Evolutionary conservation across 495 filamentous ascomycete genomes (phyloP), one percentile per base, ranked within the genome.

Genomic region (Aspergillus baeticus): DNA sequence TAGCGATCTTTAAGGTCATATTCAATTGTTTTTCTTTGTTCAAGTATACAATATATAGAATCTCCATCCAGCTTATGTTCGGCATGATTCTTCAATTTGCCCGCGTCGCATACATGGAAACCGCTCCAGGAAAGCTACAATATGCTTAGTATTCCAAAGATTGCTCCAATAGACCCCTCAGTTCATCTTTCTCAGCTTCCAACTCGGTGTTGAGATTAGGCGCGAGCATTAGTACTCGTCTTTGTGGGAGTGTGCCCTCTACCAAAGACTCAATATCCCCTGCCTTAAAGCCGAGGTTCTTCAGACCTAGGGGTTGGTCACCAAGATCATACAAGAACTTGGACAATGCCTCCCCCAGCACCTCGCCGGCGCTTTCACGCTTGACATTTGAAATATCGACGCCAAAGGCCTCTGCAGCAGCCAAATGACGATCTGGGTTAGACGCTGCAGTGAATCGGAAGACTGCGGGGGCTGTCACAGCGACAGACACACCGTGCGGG

Each of bases 401-500:
- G 1, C 94, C 94, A 53, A 98, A 98, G 0, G 79, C 83, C 72
- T 96, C 91, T 2, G 95, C 94, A 6, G 92, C 95, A 1, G 82
- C 84, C 13, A 98, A 73, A 69, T 98, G 94, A 2, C 94, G 85
- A 10, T 96, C 91, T 0, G 94, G 94, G 63, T 97, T 96, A 1
- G 87, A 91, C 0, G 93, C 78, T 0, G 81, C 95, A 0, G 93
- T 98, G 71, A 98, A 98, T 3, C 81, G 81, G 81, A 98, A 98
- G 8, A 98, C 94, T 0, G 92, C 88, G 0, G 95, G 94, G 0
- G 95, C 92, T 2, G 92, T 94, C 5, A 98, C 93, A 17, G 94
- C 94, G 0, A 98, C 94, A 1, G 86, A 89, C 33, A 98, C 94
- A 20, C 95, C 95, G 73, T 98, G 95, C 0, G 94, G 93, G 64